Conservation (phyloP, 371 early-diverging fungal genomes). For the Mucor racemosus region DNA sequence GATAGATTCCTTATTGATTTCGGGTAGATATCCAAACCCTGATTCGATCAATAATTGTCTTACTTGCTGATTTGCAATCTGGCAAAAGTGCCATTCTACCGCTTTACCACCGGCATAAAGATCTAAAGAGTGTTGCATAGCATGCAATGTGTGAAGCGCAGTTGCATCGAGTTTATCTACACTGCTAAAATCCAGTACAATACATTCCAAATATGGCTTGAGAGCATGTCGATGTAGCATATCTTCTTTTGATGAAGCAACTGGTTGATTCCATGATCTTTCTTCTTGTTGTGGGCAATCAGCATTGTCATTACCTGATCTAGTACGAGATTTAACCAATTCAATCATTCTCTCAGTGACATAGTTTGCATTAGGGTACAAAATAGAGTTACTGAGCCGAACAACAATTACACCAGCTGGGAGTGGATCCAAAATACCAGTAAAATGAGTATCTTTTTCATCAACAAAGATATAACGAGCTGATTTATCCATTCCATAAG, state of each 20-base stretch:
- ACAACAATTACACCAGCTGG: slow-evolving; percentile 23
- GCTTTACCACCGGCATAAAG: slow-evolving; percentile 35
- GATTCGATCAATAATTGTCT: slow-evolving; percentile 32
- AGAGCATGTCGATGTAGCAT: slow-evolving; percentile 13
- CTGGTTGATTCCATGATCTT: slow-evolving; percentile 45
- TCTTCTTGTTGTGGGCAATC: slow-evolving; percentile 34
- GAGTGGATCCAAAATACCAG: neutral
- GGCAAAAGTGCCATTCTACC: slow-evolving; percentile 42
- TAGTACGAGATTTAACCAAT: slow-evolving; percentile 17
- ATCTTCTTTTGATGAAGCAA: slow-evolving; percentile 42
- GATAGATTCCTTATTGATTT: neutral
- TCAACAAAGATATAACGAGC: slow-evolving; percentile 23
- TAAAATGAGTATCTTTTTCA: slow-evolving; percentile 18
- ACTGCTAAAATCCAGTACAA: slow-evolving; percentile 79
- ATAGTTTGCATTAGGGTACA: slow-evolving; percentile 27
- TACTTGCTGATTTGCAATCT: slow-evolving; percentile 24
- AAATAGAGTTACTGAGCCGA: slow-evolving; percentile 19
- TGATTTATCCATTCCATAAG: neutral
- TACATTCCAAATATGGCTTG: slow-evolving; percentile 64
- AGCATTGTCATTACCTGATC: slow-evolving; percentile 27
- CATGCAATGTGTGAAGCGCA: slow-evolving; percentile 71
- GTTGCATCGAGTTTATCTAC: slow-evolving; percentile 81
- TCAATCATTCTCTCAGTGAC: slow-evolving; percentile 19
- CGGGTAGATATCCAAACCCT: slow-evolving; percentile 36
- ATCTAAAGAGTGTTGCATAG: slow-evolving; percentile 44